A percentile compares a stretch with the other conserved stretches of the same genome.
Conservation (phyloP, 2,329 filamentous ascomycete genomes). For the Arthrobotrys conoides region DNA sequence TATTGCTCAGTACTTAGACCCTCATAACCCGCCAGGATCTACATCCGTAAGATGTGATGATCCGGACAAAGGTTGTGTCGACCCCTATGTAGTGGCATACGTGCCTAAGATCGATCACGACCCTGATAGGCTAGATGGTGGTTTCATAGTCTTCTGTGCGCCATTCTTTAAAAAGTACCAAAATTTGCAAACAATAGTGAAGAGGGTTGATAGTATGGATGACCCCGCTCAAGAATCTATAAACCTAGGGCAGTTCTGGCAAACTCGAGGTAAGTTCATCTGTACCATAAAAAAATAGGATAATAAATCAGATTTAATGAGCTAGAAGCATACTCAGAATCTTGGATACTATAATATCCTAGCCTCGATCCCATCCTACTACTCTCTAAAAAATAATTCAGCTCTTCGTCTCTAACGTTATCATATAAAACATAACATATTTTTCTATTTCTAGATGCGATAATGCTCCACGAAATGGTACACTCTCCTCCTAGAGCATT, state of each 20-base stretch:
- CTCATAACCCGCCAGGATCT: background rate
- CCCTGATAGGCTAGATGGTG: background rate
- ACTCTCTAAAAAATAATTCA: no score
- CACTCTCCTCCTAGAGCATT: constrained; percentile 7
- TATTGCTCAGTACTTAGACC: background rate
- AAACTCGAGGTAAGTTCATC: background rate
- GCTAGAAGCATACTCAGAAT: no score
- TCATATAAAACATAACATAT: background rate
- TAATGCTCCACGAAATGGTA: constrained; percentile 23
- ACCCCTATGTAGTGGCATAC: background rate
- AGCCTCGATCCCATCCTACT: no score
- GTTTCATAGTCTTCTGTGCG: background rate
- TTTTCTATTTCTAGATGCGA: background rate
- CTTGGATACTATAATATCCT: no score
- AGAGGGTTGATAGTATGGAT: background rate
- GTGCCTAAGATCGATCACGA: background rate
- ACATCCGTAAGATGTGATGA: background rate
- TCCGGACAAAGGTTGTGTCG: background rate
- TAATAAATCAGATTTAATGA: no score
- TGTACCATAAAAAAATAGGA: background rate
- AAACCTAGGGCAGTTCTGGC: background rate
- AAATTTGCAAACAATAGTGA: background rate
- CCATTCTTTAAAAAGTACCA: background rate
- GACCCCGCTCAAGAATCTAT: background rate
- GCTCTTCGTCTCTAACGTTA: no score